Base-by-base conservation (phyloP, 1,284 basidiomycete genomes). In the Amylostereum areolatum region DNA sequence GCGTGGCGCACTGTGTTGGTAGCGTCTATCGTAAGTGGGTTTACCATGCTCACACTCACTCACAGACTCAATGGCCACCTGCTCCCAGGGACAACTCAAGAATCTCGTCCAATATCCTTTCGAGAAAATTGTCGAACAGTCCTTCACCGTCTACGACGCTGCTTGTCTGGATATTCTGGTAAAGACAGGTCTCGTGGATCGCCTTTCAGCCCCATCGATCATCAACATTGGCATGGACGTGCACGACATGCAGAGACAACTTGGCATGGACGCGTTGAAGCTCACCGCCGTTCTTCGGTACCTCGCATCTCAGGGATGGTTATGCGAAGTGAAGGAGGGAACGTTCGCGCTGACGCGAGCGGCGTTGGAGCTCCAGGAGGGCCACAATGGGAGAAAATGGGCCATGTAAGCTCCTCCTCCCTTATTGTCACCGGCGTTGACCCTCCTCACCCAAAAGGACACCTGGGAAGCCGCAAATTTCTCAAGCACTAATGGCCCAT, bases 111-210 rank as follows among this genome's bases (percentile, higher is more conserved):
- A 61, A 44, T 33, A 43, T 6, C 60, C 60, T 1, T 62, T 56
- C 40, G 58, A 62, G 47, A 62, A 62, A 36, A 57, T 56, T 41
- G 46, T 51, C 25, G 53, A 56, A 47, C 53, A 56, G 32, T 52
- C 53, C 2, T 49, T 43, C 29, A 51, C 58, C 3, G 57, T 59
- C 6, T 60, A 62, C 32, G 60, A 62, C 35, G 59, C 57, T 4
- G 58, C 60, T 2, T 59, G 55, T 35, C 48, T 62, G 11, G 60
- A 62, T 30, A 50, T 62, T 8, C 48, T 59, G 10, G 53, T 62
- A 5, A 53, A 60, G 41, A 51, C 58, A 3, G 60, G 57, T 1
- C 45, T 62, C 24, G 46, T 58, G 5, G 60, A 61, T 44, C 41
- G 37, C 9, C 58, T 62, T 4, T 57, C 56, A 10, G 42, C 56